Evolutionary conservation across 768 basidiomycete genomes (phyloP).

Genomic region (Leccinum arenicola): DNA sequence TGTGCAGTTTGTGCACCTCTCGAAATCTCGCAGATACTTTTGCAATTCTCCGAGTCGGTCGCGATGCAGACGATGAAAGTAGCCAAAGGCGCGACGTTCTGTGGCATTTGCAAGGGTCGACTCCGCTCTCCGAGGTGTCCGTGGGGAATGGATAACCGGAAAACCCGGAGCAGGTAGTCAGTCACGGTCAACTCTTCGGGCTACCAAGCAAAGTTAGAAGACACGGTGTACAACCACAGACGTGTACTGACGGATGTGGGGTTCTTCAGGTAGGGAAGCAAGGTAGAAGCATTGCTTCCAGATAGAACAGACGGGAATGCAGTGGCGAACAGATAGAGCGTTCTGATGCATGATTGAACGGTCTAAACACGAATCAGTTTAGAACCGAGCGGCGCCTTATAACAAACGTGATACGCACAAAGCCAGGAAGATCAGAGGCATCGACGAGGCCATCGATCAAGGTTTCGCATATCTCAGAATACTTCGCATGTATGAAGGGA

Average conservation of each 20-base stretch:
- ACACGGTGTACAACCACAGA: background rate
- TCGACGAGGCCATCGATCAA: constrained; percentile 90
- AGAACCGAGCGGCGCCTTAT: background rate
- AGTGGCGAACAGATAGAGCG: constrained; percentile 77
- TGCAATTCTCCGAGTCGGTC: too few relatives aligned
- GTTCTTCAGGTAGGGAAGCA: constrained; percentile 89
- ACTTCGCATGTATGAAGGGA: constrained; percentile 57
- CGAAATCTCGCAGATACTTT: too few relatives aligned
- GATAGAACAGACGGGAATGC: constrained; percentile 87
- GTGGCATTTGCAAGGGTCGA: too few relatives aligned
- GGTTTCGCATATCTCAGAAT: constrained; percentile 77
- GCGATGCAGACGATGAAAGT: too few relatives aligned
- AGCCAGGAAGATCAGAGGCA: constrained; percentile 73
- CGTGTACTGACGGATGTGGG: constrained; percentile 61
- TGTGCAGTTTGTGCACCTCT: too few relatives aligned
- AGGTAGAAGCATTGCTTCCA: constrained; percentile 74
- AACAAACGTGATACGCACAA: constrained; percentile 46
- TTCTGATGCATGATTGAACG: constrained; percentile 79
- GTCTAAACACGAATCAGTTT: constrained; percentile 44
- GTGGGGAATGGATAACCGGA: constrained; percentile 73
- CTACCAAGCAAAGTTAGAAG: constrained; percentile 36
- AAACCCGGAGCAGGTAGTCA: constrained; percentile 87
- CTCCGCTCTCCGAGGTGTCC: too few relatives aligned
- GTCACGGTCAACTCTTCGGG: constrained; percentile 78
- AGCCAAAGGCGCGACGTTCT: too few relatives aligned